Base-by-base conservation (phyloP, 495 filamentous ascomycete species). In the Jackrogersella multiformis region DNA sequence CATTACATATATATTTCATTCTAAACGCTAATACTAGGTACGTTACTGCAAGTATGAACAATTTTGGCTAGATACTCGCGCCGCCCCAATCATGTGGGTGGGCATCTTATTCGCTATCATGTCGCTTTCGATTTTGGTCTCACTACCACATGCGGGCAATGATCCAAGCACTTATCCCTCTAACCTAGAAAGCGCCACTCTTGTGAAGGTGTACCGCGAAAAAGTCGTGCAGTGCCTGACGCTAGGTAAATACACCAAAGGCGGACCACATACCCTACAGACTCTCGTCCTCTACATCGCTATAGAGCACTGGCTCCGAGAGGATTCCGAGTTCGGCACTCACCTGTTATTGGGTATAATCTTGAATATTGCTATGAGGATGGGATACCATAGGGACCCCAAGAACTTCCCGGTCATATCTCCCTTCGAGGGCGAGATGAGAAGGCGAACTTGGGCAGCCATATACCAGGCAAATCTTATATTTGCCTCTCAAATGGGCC, bases 361-460 rank as follows among this genome's bases (percentile, higher is more conserved):
- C n/a, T 61, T 79, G 18, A 73, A 74, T 5, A 66, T 81, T 8
- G 82, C 85, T 4, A 83, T 86, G 84, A 72, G 81, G 57, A 79
- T 85, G 57, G 84, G 84, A 0, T 87, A 85, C 42, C 85, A 87
- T 56, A 79, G 85, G 16, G 84, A 87, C 56, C 80, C 85, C 5
- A 80, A 74, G 45, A 69, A 82, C 41, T 86, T 85, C 57, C 70
- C 79, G 4, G 77, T 76, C 15, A 84, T 87, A 35, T 80, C 84
- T 2, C 44, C 66, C 2, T 74, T 74, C 32, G 57, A 66, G 8
- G 69, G 72, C n/a, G 72, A 74, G 48, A 72, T 74, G 72, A 57
- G 72, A 38, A 59, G 69, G 32, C 66, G 82, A 6, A 66, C 76
- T 0, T 85, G 82, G 82, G 61, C 75, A 5, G 61, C 68, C 0